Evolutionary conservation across 140 eudicot species (phyloP).

Genomic region (Flaveria floridana): DNA sequence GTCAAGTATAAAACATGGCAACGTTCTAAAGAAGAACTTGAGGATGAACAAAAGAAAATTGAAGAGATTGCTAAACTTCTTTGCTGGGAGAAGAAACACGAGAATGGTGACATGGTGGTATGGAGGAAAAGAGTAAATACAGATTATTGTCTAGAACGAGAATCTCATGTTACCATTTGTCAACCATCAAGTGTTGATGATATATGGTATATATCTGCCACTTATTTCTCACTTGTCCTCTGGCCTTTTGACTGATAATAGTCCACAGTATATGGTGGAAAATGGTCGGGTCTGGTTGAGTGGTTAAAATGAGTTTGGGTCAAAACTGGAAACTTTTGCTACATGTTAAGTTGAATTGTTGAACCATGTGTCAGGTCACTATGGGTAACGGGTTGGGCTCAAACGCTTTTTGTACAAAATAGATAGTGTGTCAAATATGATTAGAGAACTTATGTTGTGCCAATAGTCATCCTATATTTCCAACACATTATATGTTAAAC

Average conservation of each 20-base stretch:
- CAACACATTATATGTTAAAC: not conserved
- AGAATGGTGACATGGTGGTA: slow-evolving; percentile 47
- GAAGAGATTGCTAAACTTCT: slow-evolving; percentile 60
- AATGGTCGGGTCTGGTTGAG: slow-evolving; percentile 13
- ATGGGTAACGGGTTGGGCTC: not conserved
- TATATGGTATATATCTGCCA: slow-evolving; percentile 40
- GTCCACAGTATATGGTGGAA: not conserved
- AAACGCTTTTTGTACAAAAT: not conserved
- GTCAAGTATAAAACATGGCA: slow-evolving; percentile 42
- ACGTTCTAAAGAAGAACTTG: slow-evolving; percentile 50
- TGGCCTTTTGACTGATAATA: not conserved
- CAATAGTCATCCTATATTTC: not conserved
- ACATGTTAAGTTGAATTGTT: not conserved
- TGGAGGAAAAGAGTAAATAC: slow-evolving; percentile 41
- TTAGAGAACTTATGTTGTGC: not conserved
- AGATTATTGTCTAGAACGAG: slow-evolving; percentile 43
- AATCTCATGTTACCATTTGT: slow-evolving; percentile 42
- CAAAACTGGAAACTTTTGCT: not conserved
- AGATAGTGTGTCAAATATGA: not conserved
- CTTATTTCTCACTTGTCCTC: not conserved
- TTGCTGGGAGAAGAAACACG: slow-evolving; percentile 65
- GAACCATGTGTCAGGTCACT: not conserved
- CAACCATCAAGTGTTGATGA: slow-evolving; percentile 35
- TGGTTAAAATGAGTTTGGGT: slow-evolving; percentile 7
- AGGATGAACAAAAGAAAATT: slow-evolving; percentile 49